Base-by-base conservation (phyloP, 2,329 filamentous ascomycete species). In the Sphaerostilbella broomeana region DNA sequence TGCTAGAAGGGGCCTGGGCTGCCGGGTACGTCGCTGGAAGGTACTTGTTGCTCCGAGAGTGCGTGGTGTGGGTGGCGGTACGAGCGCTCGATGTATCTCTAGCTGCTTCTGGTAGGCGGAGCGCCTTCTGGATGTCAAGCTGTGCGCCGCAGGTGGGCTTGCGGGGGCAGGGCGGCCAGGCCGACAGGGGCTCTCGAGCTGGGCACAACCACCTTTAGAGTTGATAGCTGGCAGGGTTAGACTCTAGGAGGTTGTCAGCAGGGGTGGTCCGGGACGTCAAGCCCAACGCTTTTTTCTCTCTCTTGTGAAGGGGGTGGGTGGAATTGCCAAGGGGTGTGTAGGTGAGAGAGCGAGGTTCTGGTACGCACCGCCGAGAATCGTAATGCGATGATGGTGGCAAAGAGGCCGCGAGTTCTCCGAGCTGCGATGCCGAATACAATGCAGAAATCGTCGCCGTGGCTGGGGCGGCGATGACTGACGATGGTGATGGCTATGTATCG, bases 151-250 rank as follows among this genome's bases (percentile, higher is more conserved):
- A 10, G 31, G 18, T 35, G 31, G 38, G 39, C 28, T 26, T 40
- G 35, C 43, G 41, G 35, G n/a, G 38, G 43, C 42, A 36, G 47
- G 47, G 21, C 44, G 44, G 46, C 38, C 48, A 50, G 50, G 48
- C 38, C 43, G 47, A 47, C 49, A 51, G 38, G 49, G 50, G 42
- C 43, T 31, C 21, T 37, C 31, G 38, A 49, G 47, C 41, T 46
- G 39, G 41, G 42, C 29, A 30, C 31, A n/a, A n/a, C n/a, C n/a
- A 35, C 35, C 36, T 43, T 47, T 50, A 47, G 42, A 48, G 46
- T 48, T 49, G 47, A 25, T 20, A 35, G 24, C 34, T 36, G 11
- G 12, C 12, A 16, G 10, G n/a, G n/a, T n/a, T n/a, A n/a, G n/a
- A n/a, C n/a, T n/a, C n/a, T n/a, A n/a, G n/a, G n/a, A n/a, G n/a